Percentiles rank a stretch among this genome's conserved stretches.
phyloP scores from a whole-genome alignment of 108 stramenopile species.

The Hondaea fermentalgiana region DNA sequence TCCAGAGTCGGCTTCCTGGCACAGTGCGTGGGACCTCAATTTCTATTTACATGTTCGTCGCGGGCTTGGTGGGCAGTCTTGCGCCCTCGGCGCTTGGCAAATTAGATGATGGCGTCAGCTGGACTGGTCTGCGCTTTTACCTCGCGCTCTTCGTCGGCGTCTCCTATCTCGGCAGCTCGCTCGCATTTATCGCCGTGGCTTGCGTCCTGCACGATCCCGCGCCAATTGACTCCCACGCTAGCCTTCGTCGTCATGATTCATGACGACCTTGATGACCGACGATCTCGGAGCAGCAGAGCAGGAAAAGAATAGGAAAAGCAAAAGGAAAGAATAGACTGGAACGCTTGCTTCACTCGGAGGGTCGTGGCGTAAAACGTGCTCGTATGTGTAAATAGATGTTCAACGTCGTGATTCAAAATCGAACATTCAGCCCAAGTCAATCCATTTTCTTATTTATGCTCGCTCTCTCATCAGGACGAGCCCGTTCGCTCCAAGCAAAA shows the following conservation, averaged over 20 bases:
- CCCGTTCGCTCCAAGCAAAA: no score
- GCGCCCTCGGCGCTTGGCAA: neutral
- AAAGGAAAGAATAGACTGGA: no score
- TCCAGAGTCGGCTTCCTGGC: neutral
- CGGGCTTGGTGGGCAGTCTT: neutral
- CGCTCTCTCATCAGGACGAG: no score
- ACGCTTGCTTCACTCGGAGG: no score
- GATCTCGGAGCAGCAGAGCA: no score
- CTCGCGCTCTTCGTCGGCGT: neutral
- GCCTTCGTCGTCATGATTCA: neutral
- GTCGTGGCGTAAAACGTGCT: no score
- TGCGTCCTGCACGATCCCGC: neutral
- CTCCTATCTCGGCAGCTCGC: neutral
- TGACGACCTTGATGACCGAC: no score
- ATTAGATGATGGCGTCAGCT: neutral
- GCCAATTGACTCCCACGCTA: neutral
- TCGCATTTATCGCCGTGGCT: neutral
- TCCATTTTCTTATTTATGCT: no score
- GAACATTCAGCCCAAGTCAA: no score
- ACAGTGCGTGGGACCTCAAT: neutral
- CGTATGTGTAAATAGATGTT: no score
- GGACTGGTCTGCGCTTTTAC: neutral
- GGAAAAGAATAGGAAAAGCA: no score
- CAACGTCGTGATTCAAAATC: no score
- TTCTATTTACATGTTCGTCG: neutral